Conservation (phyloP, 2,329 filamentous ascomycete genomes). For the Aspergillus piperis region DNA sequence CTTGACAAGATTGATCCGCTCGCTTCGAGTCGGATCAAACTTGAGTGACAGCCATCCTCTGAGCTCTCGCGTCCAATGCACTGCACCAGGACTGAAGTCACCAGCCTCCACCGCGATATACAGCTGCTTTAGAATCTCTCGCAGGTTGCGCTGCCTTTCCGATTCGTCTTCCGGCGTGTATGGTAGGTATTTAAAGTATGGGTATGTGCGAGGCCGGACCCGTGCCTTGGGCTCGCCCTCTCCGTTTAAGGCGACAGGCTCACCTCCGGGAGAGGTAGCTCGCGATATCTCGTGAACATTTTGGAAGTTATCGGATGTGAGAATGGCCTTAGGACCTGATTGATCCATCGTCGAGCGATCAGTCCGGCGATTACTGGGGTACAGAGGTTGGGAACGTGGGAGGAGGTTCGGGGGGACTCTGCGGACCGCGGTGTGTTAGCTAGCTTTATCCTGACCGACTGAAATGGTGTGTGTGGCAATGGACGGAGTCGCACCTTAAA, state of each 20-base stretch:
- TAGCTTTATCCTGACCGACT: conserved; percentile 11
- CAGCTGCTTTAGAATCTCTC: conserved; percentile 88
- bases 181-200: conserved; percentile 86
- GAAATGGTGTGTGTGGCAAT: background rate
- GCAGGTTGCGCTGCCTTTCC: conserved; percentile 74
- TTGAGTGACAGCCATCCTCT: conserved; percentile 94
- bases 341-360: conserved; percentile 38
- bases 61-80: conserved; percentile 97
- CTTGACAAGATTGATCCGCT: conserved; percentile 79
- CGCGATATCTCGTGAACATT: conserved; percentile 72
- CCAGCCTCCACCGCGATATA: conserved; percentile 90
- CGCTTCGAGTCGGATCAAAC: conserved; percentile 88
- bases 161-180: conserved; percentile 81
- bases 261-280: conserved; percentile 76
- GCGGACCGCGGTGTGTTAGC: conserved; percentile 26
- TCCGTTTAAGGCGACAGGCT: conserved; percentile 51
- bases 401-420: conserved; percentile 33
- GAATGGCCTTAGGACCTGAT: conserved; percentile 34
- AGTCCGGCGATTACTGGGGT: conserved; percentile 18
- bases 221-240: conserved; percentile 66
- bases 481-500: conserved; percentile 19
- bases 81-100: conserved; percentile 88
- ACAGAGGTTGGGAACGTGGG: conserved; percentile 19
- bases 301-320: conserved; percentile 41
- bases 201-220: conserved; percentile 78